phyloP scores from a whole-genome alignment of 108 stramenopile species.

The Skeletonema grethae region DNA sequence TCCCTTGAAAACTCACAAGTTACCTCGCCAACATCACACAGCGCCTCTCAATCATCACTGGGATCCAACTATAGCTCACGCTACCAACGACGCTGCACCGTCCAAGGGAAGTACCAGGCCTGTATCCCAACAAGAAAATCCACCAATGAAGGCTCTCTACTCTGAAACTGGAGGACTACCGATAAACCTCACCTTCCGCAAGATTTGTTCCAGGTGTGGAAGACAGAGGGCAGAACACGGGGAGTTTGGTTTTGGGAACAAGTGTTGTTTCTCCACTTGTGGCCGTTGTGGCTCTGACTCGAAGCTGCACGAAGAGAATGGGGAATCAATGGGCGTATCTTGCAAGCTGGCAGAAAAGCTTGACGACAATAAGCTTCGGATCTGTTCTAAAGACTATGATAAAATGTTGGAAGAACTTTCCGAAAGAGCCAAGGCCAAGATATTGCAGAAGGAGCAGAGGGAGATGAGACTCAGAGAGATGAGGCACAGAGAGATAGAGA shows the following conservation, averaged over 20 bases:
- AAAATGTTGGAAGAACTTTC: slow-evolving; percentile 69
- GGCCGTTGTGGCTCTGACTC: slow-evolving; percentile 70
- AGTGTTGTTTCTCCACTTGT: slow-evolving; percentile 74
- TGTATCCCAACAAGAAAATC: slow-evolving; percentile 11
- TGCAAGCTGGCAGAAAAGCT: slow-evolving; percentile 63
- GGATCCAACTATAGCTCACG: slow-evolving; percentile 6
- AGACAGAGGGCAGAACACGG: slow-evolving; percentile 80
- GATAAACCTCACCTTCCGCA: slow-evolving; percentile 74
- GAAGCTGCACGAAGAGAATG: slow-evolving; percentile 49
- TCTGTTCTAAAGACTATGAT: slow-evolving; percentile 41
- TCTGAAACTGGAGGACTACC: slow-evolving; percentile 52
- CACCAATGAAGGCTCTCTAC: slow-evolving; percentile 22
- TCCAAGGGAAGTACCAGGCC: slow-evolving; percentile 9
- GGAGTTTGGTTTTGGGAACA: slow-evolving; percentile 86
- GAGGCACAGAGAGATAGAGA: not conserved
- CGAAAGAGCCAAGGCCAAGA: slow-evolving; percentile 54
- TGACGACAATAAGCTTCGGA: slow-evolving; percentile 56
- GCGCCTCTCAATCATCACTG: slow-evolving; percentile 2
- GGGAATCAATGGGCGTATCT: slow-evolving; percentile 64
- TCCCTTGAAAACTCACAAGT: not conserved
- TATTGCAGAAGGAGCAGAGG: not conserved
- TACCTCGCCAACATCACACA: not conserved
- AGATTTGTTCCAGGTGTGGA: slow-evolving; percentile 81
- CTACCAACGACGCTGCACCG: not conserved
- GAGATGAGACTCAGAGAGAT: not conserved